Evolutionary conservation across 192 early-diverging fungal genomes (phyloP).

Genomic region (Umbelopsis sp.): DNA sequence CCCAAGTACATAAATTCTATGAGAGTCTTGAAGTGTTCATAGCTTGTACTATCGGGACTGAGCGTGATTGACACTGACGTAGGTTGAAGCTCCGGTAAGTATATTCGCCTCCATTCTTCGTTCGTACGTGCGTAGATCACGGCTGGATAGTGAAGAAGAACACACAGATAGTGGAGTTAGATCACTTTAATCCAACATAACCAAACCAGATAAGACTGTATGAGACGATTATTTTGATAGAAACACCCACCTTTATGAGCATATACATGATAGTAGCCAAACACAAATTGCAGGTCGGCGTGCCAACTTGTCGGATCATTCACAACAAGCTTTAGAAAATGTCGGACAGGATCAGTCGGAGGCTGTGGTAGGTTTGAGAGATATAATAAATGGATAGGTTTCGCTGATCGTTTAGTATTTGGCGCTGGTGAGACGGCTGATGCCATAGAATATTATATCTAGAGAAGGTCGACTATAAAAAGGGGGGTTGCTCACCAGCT

Average conservation of each 20-base stretch:
- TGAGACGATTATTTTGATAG: background rate
- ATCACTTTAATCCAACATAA: background rate
- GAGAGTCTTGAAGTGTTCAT: background rate
- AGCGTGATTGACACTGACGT: background rate
- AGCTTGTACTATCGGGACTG: background rate
- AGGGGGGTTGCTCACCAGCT: background rate
- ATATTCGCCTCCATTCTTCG: slow-evolving; percentile 7
- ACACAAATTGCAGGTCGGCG: slow-evolving; percentile 11
- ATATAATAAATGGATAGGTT: slow-evolving; percentile 3
- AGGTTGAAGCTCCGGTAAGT: slow-evolving; percentile 15
- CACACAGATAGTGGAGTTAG: background rate
- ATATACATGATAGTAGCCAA: background rate
- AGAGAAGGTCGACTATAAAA: background rate
- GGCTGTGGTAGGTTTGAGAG: background rate
- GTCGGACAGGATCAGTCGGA: background rate
- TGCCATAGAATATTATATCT: background rate
- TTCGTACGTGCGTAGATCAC: background rate
- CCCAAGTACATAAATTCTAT: slow-evolving; percentile 9
- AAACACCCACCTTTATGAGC: slow-evolving; percentile 1
- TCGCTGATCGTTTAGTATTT: background rate
- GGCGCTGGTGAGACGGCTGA: background rate
- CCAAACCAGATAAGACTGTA: background rate
- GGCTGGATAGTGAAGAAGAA: background rate
- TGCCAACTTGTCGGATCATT: slow-evolving; percentile 10
- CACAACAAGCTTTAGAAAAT: slow-evolving; percentile 2